Evolutionary conservation across 176 grass and related monocot genomes (phyloP), one percentile per base, ranked within the genome.

Genomic region (Puya raimondii): DNA sequence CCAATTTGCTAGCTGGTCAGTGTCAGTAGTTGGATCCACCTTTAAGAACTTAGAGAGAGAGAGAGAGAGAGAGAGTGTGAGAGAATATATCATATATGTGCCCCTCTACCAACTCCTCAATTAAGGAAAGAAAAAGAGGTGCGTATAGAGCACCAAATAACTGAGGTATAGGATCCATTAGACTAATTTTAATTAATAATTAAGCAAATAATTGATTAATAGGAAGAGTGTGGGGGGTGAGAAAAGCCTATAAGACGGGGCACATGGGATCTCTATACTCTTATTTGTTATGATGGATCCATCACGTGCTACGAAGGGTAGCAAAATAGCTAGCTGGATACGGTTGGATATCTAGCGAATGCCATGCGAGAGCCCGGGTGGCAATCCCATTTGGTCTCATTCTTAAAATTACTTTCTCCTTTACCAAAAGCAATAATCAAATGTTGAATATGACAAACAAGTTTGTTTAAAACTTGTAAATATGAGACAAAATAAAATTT

Each of bases 191-290:
- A 79, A 53, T 50, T 59, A 13, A 11, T 64, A 22, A 12, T 78
- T 74, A 66, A 75, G 70, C 73, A 83, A 71, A 76, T 18, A 68
- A 78, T 70, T 67, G 59, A 74, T 89, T 80, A 81, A 56, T 82
- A 89, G 79, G 27, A 47, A 70, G 10, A 53, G 51, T 64, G 69
- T 77, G 23, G 59, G 59, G 49, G 59, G 65, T 63, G 71, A 64
- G 64, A 76, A 76, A 52, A 23, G 14, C 50, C 33, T 20, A 84
- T 23, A 84, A 33, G 70, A 61, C 64, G 54, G 23, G 49, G 85
- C 86, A 89, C 90, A 94, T 84, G 83, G 84, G 67, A 70, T 73
- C 75, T 84, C 80, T 74, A 64, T 14, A 49, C 84, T 42, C 33
- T 59, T 17, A 59, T 59, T 59, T 59, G 6, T 16, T 20, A 18